A percentile compares a stretch with the other conserved stretches of the same genome.
Evolutionary conservation across 2,329 filamentous ascomycete species (phyloP).

Genomic region (Penicillium digitatum): DNA sequence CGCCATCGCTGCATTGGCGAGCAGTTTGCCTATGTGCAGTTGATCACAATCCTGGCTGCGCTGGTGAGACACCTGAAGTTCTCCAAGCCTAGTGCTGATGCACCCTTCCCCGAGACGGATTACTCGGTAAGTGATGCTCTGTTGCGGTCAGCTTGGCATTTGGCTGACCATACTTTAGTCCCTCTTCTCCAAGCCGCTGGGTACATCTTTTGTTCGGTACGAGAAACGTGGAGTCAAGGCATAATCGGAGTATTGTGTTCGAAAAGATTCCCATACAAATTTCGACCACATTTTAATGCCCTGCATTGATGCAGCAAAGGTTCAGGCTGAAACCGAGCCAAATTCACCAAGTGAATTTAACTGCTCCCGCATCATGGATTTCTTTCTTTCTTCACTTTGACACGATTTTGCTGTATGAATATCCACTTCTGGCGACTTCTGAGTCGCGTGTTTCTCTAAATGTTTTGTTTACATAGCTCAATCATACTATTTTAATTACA

Average conservation of each 20-base stretch:
- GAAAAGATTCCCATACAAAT: not conserved
- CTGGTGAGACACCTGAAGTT: conserved; percentile 78
- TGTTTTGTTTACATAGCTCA: conserved; percentile 18
- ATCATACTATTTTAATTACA: conserved; percentile 19
- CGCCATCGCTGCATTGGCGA: conserved; percentile 94
- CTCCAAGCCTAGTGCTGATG: conserved; percentile 49
- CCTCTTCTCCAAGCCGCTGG: conserved; percentile 68
- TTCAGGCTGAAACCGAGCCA: not conserved
- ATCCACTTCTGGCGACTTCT: conserved; percentile 6
- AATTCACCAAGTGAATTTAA: not conserved
- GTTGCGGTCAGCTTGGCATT: not conserved
- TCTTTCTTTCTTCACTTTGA: conserved; percentile 1
- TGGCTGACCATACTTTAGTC: conserved; percentile 35
- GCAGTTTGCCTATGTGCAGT: conserved; percentile 90
- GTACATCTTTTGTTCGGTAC: conserved; percentile 70
- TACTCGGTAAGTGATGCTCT: conserved; percentile 46
- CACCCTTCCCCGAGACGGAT: conserved; percentile 49
- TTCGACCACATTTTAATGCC: conserved; percentile 7
- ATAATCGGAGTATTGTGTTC: conserved; percentile 14
- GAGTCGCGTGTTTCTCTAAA: not conserved
- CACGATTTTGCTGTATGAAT: conserved; percentile 19
- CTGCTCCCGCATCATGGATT: not conserved
- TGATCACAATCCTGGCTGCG: conserved; percentile 77
- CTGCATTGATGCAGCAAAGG: not conserved
- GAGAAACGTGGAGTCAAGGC: conserved; percentile 49